These are phyloP conservation scores for Sinapis alba DNA, from an alignment of 441 rosid genomes.

Conservation along the genomic window DNA sequence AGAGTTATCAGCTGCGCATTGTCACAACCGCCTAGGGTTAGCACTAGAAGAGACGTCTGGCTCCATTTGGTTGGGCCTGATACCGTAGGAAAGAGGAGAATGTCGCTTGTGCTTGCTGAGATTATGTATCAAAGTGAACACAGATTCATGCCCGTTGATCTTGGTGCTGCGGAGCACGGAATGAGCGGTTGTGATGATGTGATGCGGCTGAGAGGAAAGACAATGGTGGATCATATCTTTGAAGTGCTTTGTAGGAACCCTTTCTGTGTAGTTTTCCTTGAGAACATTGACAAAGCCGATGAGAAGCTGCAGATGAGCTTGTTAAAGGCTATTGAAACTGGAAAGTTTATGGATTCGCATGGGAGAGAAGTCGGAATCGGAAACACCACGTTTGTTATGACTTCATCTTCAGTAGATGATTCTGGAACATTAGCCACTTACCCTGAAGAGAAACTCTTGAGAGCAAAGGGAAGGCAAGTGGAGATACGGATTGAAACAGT, in stretches of 20 bases:
- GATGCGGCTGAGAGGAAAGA: slow-evolving; percentile 66
- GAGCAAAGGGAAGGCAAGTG: slow-evolving; percentile 51
- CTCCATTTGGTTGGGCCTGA: slow-evolving; percentile 75
- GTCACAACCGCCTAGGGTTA: slow-evolving; percentile 23
- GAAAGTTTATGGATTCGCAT: slow-evolving; percentile 68
- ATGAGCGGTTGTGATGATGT: slow-evolving; percentile 29
- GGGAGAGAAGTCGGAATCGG: slow-evolving; percentile 71
- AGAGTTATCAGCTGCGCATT: slow-evolving; percentile 29
- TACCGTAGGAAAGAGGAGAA: slow-evolving; percentile 53
- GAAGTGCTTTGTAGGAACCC: slow-evolving; percentile 73
- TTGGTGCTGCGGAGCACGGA: slow-evolving; percentile 45
- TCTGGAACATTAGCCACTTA: slow-evolving; percentile 31
- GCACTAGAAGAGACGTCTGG: slow-evolving; percentile 69
- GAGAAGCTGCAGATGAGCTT: slow-evolving; percentile 52
- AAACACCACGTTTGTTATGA: slow-evolving; percentile 64
- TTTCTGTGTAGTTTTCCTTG: slow-evolving; percentile 70
- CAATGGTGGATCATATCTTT: slow-evolving; percentile 64
- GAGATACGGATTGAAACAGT: slow-evolving; percentile 53
- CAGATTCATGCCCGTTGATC: slow-evolving; percentile 62
- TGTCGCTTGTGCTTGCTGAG: slow-evolving; percentile 72
- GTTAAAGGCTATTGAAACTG: slow-evolving; percentile 59
- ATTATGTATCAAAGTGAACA: slow-evolving; percentile 57
- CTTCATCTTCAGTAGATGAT: slow-evolving; percentile 42
- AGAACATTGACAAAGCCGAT: slow-evolving; percentile 78
- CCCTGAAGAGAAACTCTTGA: slow-evolving; percentile 60